These are phyloP conservation scores for Monascus ruber DNA, from an alignment of 2,329 filamentous ascomycete genomes.

Conservation along the genomic window DNA sequence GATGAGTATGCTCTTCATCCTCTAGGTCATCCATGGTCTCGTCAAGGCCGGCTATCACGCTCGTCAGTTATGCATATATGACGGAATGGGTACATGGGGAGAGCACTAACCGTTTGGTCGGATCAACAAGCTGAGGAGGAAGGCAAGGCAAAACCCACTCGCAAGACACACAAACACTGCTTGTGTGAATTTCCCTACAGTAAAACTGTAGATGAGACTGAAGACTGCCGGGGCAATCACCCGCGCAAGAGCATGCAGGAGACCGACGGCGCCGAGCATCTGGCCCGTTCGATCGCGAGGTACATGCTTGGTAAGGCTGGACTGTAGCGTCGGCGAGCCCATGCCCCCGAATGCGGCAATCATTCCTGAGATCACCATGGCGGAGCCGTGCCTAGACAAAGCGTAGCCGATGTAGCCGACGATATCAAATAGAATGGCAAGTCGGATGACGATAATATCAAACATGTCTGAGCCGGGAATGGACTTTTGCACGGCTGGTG, in stretches of 20 bases:
- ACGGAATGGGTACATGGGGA: not conserved
- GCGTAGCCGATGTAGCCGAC: slow-evolving; percentile 66
- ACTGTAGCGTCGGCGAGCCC: slow-evolving; percentile 72
- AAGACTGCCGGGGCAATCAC: slow-evolving; percentile 73
- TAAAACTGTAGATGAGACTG: slow-evolving; percentile 73
- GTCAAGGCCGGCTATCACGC: not conserved
- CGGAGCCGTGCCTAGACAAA: slow-evolving; percentile 46
- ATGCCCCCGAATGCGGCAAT: slow-evolving; percentile 71
- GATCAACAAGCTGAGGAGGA: slow-evolving; percentile 59
- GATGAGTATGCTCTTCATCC: not conserved
- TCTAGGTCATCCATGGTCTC: not conserved
- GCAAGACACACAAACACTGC: slow-evolving; percentile 70
- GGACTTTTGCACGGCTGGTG: slow-evolving; percentile 24
- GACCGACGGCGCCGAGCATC: slow-evolving; percentile 75
- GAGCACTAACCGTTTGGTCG: slow-evolving; percentile 57
- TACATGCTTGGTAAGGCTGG: slow-evolving; percentile 81
- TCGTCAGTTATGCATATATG: slow-evolving; percentile 4
- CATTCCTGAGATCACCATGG: slow-evolving; percentile 63
- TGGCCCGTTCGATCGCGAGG: slow-evolving; percentile 71
- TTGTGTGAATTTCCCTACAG: slow-evolving; percentile 66
- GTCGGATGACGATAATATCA: slow-evolving; percentile 65
- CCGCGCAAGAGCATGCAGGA: slow-evolving; percentile 71
- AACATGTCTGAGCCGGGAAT: slow-evolving; percentile 63
- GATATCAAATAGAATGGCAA: slow-evolving; percentile 64
- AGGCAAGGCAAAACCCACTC: slow-evolving; percentile 53